Evolutionary conservation across 495 filamentous ascomycete species (phyloP), one percentile per base, ranked within the genome.

Genomic region (Rostrohypoxylon terebratum): DNA sequence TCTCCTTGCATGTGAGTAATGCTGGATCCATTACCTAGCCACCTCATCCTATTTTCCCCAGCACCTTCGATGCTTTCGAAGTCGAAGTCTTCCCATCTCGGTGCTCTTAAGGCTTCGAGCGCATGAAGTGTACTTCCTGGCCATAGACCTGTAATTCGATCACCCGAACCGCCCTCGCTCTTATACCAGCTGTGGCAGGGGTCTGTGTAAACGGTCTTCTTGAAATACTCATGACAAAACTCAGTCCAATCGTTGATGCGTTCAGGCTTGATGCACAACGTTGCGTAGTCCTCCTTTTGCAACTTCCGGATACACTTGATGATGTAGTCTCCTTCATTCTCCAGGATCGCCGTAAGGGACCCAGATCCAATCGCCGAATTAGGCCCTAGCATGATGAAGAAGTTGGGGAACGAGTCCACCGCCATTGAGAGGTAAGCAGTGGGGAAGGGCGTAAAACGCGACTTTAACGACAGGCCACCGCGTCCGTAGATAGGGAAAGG

Each of bases 171-270:
- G 7, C 78, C 75, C 25, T 76, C 72, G 13, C 69, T 66, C 53
- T 90, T 89, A 74, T 91, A 91, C 91, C 91, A 94, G n/a, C 86
- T 90, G 16, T 86, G 86, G 77, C 91, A 94, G 33, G 87, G 83
- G 10, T 89, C 88, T 11, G 86, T 83, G 81, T 89, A 89, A 3
- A 91, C 90, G 2, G 89, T 92, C 16, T 82, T 78, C 55, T 85
- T 81, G 71, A 91, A 91, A 75, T 90, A 92, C n/a, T 82, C 78
- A 58, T 88, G 86, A 48, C 86, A 86, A 72, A 87, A 90, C 14
- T 83, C 84, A 34, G 83, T 77, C 72, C 91, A 92, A 58, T 92
- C 90, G 53, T 85, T 81, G 0, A 90, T 81, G 0, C 89, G 85
- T 47, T 84, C 78, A 0, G 90, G 90, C 7, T 81, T 81, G 31